These are phyloP conservation scores for Pichia occidentalis DNA, from an alignment of 805 yeast genomes.

Conservation along the genomic window DNA sequence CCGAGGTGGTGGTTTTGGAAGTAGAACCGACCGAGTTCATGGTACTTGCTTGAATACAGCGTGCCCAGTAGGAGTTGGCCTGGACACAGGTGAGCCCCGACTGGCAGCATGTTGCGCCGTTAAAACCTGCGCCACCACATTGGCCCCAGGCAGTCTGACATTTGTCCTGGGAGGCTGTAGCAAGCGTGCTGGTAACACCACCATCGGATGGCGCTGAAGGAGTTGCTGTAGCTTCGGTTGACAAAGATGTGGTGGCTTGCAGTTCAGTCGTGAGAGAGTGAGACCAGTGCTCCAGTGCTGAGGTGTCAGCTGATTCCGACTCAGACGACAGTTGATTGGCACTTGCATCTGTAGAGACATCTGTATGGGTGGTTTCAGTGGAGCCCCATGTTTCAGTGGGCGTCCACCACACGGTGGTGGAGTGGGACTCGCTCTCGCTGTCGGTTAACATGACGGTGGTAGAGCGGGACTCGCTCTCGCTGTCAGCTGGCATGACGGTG, in stretches of 20 bases:
- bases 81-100: conserved; percentile 20
- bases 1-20: conserved; percentile 4
- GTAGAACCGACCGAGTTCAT: no score
- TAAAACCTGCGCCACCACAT: conserved; percentile 26
- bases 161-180: conserved; percentile 10
- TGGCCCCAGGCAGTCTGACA: conserved; percentile 27
- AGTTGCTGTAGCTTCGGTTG: conserved; percentile 10
- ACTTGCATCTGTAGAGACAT: conserved; percentile 2
- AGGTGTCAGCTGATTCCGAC: conserved; percentile 8
- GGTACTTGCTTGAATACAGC: conserved; percentile 25
- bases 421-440: not conserved
- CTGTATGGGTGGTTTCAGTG: no score
- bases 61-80: conserved; percentile 26
- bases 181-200: conserved; percentile 1
- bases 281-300: no score
- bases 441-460: no score
- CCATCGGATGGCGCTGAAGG: conserved; percentile 3
- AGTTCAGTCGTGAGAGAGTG: no score
- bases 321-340: conserved; percentile 1
- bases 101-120: conserved; percentile 26
- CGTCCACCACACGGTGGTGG: conserved; percentile 3
- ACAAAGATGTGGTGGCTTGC: conserved; percentile 10
- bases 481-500: no score
- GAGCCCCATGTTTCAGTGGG: no score
- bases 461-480: not conserved